Base-by-base conservation (phyloP, 2,329 filamentous ascomycete genomes). In the Chaetomium sp. region DNA sequence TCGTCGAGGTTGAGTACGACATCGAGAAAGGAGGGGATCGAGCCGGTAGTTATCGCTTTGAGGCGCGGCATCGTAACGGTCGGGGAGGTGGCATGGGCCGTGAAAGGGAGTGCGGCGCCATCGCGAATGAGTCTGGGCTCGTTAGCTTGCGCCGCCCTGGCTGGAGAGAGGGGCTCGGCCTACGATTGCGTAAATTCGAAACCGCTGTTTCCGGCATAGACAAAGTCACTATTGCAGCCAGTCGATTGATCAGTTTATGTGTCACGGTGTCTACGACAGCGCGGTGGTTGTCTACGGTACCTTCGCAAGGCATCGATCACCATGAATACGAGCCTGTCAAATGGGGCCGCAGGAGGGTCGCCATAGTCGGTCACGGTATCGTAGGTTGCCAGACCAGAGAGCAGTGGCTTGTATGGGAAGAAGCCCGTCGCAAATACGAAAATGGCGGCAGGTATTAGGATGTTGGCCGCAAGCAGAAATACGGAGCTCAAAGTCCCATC, bases 11-110 rank as follows among this genome's bases (percentile, higher is more conserved):
- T 99, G 65, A 99, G 84, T 67, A 99, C 96, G 19, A 97, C 90
- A 76, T 99, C 95, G 66, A 98, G 86, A 76, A 99, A 99, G 2
- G 94, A 98, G 3, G 95, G 95, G n/a, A 97, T 95, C 1, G 94
- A 97, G 67, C 95, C 95, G 1, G 95, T 98, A 0, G 95, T 99
- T 68, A 99, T 93, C 57, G 95, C 93, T 79, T 99, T 99, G 72
- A 99, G 88, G 67, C 94, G 89, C 50, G 95, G 95, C 95, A 99
- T 98, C 21, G 95, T 99, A 67, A 99, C 94, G 8, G 95, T 99
- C 1, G 95, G 95, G 59, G 96, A 93, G n/a, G 92, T 90, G 21
- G 95, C 95, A 83, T 97, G 90, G 38, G 94, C 94, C 35, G 95
- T 99, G 75, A 96, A 99, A 3, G 95, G 95, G 45, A 98, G 82